Base-by-base conservation (phyloP, 352 stramenopile species). In the Phytophthora litchii region DNA sequence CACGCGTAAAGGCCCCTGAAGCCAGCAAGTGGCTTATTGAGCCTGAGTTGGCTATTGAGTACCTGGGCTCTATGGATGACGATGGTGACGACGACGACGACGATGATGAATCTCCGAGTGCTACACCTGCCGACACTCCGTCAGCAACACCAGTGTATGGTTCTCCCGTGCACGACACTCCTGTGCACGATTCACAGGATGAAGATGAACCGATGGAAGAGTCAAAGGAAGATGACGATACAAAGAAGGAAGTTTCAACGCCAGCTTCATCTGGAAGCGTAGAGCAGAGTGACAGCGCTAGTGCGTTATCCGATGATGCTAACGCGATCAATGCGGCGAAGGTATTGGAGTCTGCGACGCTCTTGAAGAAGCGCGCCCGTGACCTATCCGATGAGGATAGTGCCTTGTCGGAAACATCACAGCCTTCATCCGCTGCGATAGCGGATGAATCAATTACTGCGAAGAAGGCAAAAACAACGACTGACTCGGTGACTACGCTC, bases 21-120 rank as follows among this genome's bases (percentile, higher is more conserved):
- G 64, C 76, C 14, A 93, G 73, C 67, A 91, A 92, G 52, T 95
- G 86, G 86, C 70, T 95, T 5, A 73, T 93, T 46, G 83, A 94
- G 23, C 86, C 86, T 1, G 70, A 81, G 41, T 72, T 95, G n/a
- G 57, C 69, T 21, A 87, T 95, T 32, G 76, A 88, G 61, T 94
- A 93, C 41, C 62, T 95, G 3, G 86, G 86, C 5, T 91, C 83
- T 9, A 83, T 95, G 48, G 83, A 92, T 32, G 86, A 93, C 10
- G 79, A 90, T 38, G 75, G 60, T 14, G 72, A 84, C 6, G 82
- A 91, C 5, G 80, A 89, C 3, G 78, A 89, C 17, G 79, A 91
- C 8, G 79, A 91, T 13, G 84, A 93, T 1, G 79, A 91, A 27
- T 91, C 80, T 25, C 77, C 80, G 5, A 83, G 60, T 47, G 76